phyloP scores from a whole-genome alignment of 495 filamentous ascomycete species.

The Aspergillus nanangensis region DNA sequence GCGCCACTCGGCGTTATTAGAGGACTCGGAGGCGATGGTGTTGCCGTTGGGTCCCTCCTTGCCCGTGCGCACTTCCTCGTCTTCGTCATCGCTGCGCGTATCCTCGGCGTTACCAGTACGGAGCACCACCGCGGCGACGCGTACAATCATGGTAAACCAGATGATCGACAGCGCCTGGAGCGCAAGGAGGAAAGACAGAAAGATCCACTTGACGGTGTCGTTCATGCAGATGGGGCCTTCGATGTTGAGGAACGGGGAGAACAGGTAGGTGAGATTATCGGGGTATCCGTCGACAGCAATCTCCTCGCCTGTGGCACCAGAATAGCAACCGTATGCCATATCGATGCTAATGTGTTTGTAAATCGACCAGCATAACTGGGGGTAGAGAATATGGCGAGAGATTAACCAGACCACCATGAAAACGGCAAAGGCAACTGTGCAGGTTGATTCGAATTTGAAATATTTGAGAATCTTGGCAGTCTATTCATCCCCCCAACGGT shows the following conservation, averaged over 20 bases:
- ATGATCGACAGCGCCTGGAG: conserved; percentile 77
- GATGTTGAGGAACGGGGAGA: conserved; percentile 65
- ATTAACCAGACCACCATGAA: conserved; percentile 86
- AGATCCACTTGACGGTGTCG: conserved; percentile 62
- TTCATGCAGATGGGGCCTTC: conserved; percentile 75
- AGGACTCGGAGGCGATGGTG: conserved; percentile 25
- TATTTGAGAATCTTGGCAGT: conserved; percentile 95
- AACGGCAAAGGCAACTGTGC: conserved; percentile 79
- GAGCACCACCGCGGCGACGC: conserved; percentile 72
- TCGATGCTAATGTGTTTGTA: conserved; percentile 60
- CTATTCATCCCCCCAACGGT: conserved; percentile 50
- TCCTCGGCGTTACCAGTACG: conserved; percentile 79
- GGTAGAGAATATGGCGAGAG: conserved; percentile 77
- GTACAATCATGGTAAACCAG: conserved; percentile 87
- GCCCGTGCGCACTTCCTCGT: conserved; percentile 56
- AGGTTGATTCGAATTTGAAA: conserved; percentile 64
- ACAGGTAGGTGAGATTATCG: conserved; percentile 52
- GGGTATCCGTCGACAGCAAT: conserved; percentile 53
- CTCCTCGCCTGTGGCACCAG: conserved; percentile 48
- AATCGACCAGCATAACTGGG: conserved; percentile 72
- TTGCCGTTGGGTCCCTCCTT: conserved; percentile 24
- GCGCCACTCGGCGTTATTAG: conserved; percentile 42
- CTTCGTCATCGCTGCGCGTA: conserved; percentile 74
- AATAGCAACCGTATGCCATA: conserved; percentile 70
- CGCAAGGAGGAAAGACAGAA: conserved; percentile 69